Evolutionary conservation across 805 yeast species (phyloP), one percentile per base, ranked within the genome.

Genomic region (Metschnikowia colocasiae): DNA sequence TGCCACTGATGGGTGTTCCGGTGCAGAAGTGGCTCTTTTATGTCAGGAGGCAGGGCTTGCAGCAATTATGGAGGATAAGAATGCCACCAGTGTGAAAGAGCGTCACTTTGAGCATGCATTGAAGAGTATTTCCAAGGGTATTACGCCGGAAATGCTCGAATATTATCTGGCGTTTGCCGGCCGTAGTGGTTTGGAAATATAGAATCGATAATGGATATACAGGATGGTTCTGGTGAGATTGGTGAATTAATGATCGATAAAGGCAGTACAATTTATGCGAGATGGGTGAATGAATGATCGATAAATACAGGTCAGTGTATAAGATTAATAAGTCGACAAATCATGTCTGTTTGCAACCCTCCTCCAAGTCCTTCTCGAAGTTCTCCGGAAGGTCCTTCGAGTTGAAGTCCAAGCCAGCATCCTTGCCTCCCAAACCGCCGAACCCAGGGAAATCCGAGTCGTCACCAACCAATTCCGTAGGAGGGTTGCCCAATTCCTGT

Each of bases 11-110:
- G 98, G 99, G 0, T 90, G 95, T 59, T 90, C 97, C 0, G 99
- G 99, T 31, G 97, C 98, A 0, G 99, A 94, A 64, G 87, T 94
- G 32, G 95, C 91, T 0, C 74, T 90, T 18, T 64, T 92, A 18
- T 88, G 97, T 58, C 98, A 91, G 63, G 97, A 92, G 64, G 97
- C 98, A 0, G 99, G 99, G 2, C 68, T 94, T 10, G 80, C 86
- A n/a, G 97, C 98, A 0, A 82, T 94, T 48, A 89, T 88, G 84
- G 96, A 88, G 55, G 68, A 86, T 52, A 64, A 76, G 5, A 68
- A 80, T 3, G 76, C 86, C 7, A 59, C 59, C 1, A 54, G 56
- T 6, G 95, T 91, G 0, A 63, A 65, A n/a, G 73, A 71, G 50
- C 69, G 71, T 27, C 97, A 94, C 62, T 90, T 89, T 57, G 82